phyloP scores from a whole-genome alignment of 441 rosid genomes.

The Pelargonium cotyledonis region DNA sequence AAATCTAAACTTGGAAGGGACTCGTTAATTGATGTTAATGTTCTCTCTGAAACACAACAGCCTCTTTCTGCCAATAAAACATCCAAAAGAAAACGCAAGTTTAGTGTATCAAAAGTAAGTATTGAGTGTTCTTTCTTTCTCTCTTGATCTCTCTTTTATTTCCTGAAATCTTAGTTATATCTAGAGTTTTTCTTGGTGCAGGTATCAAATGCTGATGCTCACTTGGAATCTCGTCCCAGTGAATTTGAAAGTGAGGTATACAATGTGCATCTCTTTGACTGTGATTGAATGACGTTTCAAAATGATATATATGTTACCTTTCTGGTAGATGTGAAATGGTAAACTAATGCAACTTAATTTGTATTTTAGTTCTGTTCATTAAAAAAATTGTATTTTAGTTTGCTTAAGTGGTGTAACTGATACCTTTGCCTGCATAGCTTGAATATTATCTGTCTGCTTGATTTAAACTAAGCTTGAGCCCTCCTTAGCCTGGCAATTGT shows the following conservation, averaged over 20 bases:
- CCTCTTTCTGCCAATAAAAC: constrained; percentile 31
- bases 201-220: constrained; percentile 28
- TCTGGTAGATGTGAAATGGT: constrained; percentile 3
- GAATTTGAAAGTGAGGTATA: constrained; percentile 45
- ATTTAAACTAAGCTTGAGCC: background rate
- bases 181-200: background rate
- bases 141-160: constrained; percentile 16
- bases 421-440: background rate
- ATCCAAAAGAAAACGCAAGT: constrained; percentile 50
- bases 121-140: background rate
- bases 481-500: background rate
- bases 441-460: background rate
- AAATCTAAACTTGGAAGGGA: constrained; percentile 49
- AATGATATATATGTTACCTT: background rate
- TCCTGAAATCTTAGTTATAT: background rate
- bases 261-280: background rate
- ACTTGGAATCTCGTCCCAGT: constrained; percentile 27
- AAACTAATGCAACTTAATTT: background rate
- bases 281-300: background rate
- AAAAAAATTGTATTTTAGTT: background rate
- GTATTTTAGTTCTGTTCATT: background rate
- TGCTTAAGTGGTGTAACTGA: background rate
- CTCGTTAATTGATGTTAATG: constrained; percentile 27
- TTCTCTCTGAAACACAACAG: constrained; percentile 34
- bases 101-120: constrained; percentile 37